These are phyloP conservation scores for Colletotrichum neosansevieriae DNA, from an alignment of 2,329 filamentous ascomycete genomes.

Conservation along the genomic window DNA sequence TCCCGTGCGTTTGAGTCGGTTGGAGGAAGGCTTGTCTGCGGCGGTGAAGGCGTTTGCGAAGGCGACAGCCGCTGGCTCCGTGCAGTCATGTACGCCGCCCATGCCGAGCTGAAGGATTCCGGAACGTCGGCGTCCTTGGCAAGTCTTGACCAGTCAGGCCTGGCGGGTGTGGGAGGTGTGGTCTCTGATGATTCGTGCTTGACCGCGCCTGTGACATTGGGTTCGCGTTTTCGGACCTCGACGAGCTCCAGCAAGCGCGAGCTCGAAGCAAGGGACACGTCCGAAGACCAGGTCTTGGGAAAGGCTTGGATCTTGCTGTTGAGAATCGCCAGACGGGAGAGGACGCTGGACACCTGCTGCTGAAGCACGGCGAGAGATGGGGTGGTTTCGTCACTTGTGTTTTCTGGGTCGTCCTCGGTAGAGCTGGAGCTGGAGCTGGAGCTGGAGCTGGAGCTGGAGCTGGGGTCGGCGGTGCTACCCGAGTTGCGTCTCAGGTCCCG, in stretches of 20 bases:
- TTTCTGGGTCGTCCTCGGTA: not conserved
- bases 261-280: not conserved
- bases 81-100: not conserved
- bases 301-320: constrained; percentile 5
- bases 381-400: not conserved
- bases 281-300: not conserved
- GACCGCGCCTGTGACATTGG: not conserved
- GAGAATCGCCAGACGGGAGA: not conserved
- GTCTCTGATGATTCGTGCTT: not conserved
- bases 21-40: not conserved
- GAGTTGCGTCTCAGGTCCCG: too few relatives aligned
- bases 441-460: too few relatives aligned
- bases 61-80: not conserved
- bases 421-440: too few relatives aligned
- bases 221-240: constrained; percentile 3
- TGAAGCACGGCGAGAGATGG: not conserved
- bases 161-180: not conserved
- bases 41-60: not conserved
- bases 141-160: not conserved
- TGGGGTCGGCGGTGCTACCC: too few relatives aligned
- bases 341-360: not conserved
- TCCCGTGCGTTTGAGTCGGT: not conserved
- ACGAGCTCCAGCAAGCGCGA: not conserved
- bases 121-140: not conserved
- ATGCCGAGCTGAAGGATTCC: not conserved